Percentiles rank a stretch among this genome's conserved stretches.
Conservation (phyloP, 2,329 filamentous ascomycete genomes). For the Endoconidiophora polonica region DNA sequence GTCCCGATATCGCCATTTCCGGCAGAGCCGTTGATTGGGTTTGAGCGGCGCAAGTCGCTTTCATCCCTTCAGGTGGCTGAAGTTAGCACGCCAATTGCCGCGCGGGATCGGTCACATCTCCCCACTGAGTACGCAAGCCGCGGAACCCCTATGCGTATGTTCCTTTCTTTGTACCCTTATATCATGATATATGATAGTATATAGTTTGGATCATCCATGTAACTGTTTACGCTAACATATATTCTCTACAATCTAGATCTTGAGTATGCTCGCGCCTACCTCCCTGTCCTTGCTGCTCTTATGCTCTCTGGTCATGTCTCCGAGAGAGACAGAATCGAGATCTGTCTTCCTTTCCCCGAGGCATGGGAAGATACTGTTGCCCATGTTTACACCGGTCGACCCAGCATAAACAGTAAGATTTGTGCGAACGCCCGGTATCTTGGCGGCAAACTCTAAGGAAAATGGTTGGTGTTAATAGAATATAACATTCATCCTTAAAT, state of each 20-base stretch:
- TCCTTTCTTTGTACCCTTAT: slow-evolving; percentile 3
- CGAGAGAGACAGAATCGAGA: slow-evolving; percentile 36
- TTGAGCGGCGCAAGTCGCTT: slow-evolving; percentile 9
- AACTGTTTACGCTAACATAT: slow-evolving; percentile 2
- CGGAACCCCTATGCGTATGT: slow-evolving; percentile 32
- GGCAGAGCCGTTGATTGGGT: slow-evolving; percentile 6
- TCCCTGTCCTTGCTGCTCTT: slow-evolving; percentile 38
- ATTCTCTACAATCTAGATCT: slow-evolving; percentile 23
- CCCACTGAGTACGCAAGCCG: slow-evolving; percentile 13
- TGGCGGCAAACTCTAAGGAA: slow-evolving; percentile 26
- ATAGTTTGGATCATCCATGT: not conserved
- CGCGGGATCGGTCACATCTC: not conserved
- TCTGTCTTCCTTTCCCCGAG: slow-evolving; percentile 39
- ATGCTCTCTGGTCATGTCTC: slow-evolving; percentile 36
- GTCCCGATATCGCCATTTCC: slow-evolving; percentile 8
- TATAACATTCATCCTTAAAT: no score
- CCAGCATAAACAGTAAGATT: slow-evolving; percentile 28
- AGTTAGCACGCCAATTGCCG: not conserved
- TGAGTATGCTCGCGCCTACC: slow-evolving; percentile 28
- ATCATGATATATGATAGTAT: slow-evolving; percentile 10
- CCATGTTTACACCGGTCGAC: slow-evolving; percentile 36
- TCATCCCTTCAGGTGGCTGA: slow-evolving; percentile 1
- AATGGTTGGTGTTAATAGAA: no score
- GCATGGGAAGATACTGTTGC: slow-evolving; percentile 38
- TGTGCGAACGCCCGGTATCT: slow-evolving; percentile 37